These are phyloP conservation scores for Phyllostachys edulis DNA, from an alignment of 176 grass and related monocot species.

Conservation along the genomic window DNA sequence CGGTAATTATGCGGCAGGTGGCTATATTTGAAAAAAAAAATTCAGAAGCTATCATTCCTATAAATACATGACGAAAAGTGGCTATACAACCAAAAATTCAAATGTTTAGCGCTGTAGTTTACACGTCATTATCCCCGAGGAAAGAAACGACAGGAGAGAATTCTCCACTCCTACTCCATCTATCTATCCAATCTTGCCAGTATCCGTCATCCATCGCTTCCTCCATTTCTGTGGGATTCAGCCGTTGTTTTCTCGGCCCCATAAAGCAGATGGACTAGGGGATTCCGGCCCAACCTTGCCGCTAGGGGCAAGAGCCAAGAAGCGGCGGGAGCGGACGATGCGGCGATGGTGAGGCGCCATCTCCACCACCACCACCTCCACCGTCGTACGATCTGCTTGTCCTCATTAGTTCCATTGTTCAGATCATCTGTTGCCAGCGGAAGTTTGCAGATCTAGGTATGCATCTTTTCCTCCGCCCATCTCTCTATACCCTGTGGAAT, in stretches of 20 bases:
- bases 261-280: neutral
- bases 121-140: neutral
- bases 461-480: neutral
- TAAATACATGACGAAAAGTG: too few species aligned
- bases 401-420: neutral
- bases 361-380: neutral
- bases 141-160: neutral
- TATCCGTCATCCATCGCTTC: neutral
- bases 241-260: neutral
- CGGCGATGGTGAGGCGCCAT: neutral
- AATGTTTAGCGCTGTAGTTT: neutral
- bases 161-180: neutral
- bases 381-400: too few species aligned
- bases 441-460: neutral
- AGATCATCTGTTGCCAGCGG: neutral
- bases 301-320: neutral
- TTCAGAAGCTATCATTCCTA: too few species aligned
- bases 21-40: too few species aligned
- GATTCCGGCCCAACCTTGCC: neutral
- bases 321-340: neutral
- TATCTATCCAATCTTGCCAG: neutral
- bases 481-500: neutral
- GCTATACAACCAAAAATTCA: too few species aligned
- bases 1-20: too few species aligned
- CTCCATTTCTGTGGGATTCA: conserved; percentile 16